Percentiles rank a stretch among this genome's conserved stretches.
Conservation (phyloP, 805 yeast genomes). For the Candida peoriensis region DNA sequence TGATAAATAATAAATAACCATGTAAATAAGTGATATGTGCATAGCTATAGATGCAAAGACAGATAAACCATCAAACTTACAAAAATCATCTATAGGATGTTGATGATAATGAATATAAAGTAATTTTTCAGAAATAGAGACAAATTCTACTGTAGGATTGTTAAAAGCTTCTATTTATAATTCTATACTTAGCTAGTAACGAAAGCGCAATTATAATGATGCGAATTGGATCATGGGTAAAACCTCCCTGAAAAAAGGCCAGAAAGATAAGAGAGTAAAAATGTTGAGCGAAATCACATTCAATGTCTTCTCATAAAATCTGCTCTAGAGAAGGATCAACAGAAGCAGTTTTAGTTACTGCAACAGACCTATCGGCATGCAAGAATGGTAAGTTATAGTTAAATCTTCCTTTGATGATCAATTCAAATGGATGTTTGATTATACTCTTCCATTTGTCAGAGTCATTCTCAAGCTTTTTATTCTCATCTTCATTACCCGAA, state of each 20-base stretch:
- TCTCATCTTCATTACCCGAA: slow-evolving; percentile 17
- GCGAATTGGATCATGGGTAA: too few species aligned
- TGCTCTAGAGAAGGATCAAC: slow-evolving; percentile 44
- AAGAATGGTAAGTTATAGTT: slow-evolving; percentile 70
- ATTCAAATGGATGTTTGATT: slow-evolving; percentile 75
- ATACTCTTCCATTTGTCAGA: slow-evolving; percentile 66
- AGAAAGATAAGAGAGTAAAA: not conserved
- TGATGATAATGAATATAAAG: too few species aligned
- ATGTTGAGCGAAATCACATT: not conserved
- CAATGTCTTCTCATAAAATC: too few species aligned
- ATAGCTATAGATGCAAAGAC: too few species aligned
- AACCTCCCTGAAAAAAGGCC: not conserved
- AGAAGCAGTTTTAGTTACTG: slow-evolving; percentile 51
- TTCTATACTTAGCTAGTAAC: too few species aligned
- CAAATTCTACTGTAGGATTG: too few species aligned
- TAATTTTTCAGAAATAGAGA: too few species aligned
- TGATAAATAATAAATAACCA: too few species aligned
- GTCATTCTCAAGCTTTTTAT: slow-evolving; percentile 27
- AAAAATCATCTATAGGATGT: too few species aligned
- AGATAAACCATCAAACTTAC: too few species aligned
- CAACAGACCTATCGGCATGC: slow-evolving; percentile 46
- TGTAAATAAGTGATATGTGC: too few species aligned
- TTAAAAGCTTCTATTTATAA: too few species aligned
- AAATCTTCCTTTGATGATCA: slow-evolving; percentile 78
- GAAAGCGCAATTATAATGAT: not conserved